Conservation (phyloP, 2,329 filamentous ascomycete genomes). For the Thelonectria discophora region DNA sequence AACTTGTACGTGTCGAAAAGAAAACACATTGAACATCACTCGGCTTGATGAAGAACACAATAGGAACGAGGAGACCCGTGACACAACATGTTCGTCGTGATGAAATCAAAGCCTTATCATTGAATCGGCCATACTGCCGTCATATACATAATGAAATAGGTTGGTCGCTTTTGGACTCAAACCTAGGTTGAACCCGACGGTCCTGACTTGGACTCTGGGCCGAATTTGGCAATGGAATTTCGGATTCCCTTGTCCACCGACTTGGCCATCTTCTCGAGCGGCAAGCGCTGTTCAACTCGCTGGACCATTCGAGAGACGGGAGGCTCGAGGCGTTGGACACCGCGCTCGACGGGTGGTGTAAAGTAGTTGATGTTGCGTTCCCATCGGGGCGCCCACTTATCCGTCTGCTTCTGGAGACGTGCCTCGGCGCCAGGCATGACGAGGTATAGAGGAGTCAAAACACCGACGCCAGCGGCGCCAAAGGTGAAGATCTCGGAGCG, state of each 20-base stretch:
- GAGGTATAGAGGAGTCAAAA: conserved; percentile 66
- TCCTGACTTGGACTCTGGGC: conserved; percentile 39
- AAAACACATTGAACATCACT: not conserved
- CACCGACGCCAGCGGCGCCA: conserved; percentile 62
- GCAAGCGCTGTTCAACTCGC: conserved; percentile 57
- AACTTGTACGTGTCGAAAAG: not conserved
- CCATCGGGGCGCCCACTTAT: conserved; percentile 68
- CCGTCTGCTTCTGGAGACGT: conserved; percentile 61
- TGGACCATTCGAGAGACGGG: conserved; percentile 56
- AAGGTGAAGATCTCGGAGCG: conserved; percentile 61
- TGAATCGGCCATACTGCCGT: not conserved
- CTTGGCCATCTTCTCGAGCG: conserved; percentile 61
- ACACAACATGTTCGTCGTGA: not conserved
- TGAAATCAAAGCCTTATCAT: not conserved
- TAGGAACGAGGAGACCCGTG: not conserved
- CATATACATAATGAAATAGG: not conserved
- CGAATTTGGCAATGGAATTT: conserved; percentile 53
- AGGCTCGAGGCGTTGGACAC: conserved; percentile 60
- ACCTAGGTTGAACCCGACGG: conserved; percentile 11
- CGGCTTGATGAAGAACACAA: no score
- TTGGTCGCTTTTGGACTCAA: not conserved
- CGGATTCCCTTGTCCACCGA: conserved; percentile 58
- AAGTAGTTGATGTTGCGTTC: conserved; percentile 66
- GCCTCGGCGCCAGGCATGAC: conserved; percentile 66
- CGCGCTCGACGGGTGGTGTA: conserved; percentile 55